These are phyloP conservation scores for Suhomyces vadensis DNA, from an alignment of 805 yeast genomes.

Conservation along the genomic window DNA sequence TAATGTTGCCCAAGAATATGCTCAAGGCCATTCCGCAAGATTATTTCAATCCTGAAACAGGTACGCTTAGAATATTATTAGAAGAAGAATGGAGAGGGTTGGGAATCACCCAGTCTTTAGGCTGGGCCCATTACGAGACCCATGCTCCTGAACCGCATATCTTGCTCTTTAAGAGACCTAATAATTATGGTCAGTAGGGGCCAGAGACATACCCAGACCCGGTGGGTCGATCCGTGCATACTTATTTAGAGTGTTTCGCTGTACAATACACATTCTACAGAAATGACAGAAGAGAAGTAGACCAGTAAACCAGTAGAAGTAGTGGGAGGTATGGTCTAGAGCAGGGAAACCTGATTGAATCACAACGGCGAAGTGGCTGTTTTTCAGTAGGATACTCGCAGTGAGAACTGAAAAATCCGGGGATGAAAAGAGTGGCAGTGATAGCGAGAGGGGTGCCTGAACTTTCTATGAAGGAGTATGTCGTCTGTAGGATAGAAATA, in stretches of 20 bases:
- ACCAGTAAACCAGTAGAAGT: not conserved
- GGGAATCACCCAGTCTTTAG: constrained; percentile 95
- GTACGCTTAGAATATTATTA: constrained; percentile 82
- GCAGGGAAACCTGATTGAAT: not conserved
- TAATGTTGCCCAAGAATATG: constrained; percentile 95
- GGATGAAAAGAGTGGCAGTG: too few relatives aligned
- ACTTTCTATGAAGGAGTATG: too few relatives aligned
- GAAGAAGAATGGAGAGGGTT: constrained; percentile 99
- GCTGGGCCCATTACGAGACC: constrained; percentile 98
- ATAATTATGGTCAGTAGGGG: constrained; percentile 48
- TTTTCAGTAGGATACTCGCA: too few relatives aligned
- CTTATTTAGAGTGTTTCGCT: not conserved
- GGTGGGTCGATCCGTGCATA: not conserved
- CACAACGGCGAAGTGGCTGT: too few relatives aligned
- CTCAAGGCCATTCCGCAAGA: constrained; percentile 91
- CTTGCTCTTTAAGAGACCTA: constrained; percentile 71
- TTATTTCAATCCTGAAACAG: constrained; percentile 90
- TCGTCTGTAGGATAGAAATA: too few relatives aligned
- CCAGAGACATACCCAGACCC: not conserved
- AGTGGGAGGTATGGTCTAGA: too few relatives aligned
- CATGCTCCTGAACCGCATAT: constrained; percentile 99
- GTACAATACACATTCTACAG: not conserved
- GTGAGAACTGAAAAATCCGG: too few relatives aligned
- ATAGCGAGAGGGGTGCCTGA: too few relatives aligned
- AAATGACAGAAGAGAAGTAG: not conserved